A percentile compares a stretch with the other conserved stretches of the same genome.
Conservation (phyloP, 2,329 filamentous ascomycete genomes). For the Paecilomyces dactylethromorphus region DNA sequence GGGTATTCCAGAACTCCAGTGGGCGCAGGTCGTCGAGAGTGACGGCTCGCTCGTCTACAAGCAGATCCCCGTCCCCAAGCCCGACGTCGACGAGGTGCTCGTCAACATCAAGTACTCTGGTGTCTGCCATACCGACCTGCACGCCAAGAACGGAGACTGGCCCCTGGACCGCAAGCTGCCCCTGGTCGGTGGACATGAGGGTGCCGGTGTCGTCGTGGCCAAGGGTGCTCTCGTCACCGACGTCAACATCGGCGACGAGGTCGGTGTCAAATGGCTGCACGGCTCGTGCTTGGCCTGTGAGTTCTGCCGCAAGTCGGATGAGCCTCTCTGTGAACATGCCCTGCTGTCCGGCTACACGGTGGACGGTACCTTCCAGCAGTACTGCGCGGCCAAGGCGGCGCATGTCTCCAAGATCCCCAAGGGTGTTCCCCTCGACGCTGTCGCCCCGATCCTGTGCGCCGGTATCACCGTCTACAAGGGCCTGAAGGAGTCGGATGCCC, state of each 20-base stretch:
- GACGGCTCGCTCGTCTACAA: constrained; percentile 57
- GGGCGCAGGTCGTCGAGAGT: constrained; percentile 84
- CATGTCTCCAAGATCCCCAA: constrained; percentile 79
- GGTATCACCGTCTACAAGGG: constrained; percentile 88
- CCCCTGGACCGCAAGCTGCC: constrained; percentile 75
- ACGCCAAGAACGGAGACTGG: constrained; percentile 85
- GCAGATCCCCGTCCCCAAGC: constrained; percentile 68
- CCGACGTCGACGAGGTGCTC: constrained; percentile 83
- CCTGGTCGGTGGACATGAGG: constrained; percentile 73
- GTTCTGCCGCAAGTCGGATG: constrained; percentile 75
- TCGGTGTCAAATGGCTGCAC: constrained; percentile 88
- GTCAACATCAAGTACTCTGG: constrained; percentile 86
- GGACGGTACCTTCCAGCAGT: constrained; percentile 90
- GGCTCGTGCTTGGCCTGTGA: constrained; percentile 75
- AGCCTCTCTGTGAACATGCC: constrained; percentile 72
- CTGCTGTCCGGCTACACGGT: constrained; percentile 84
- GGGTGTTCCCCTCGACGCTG: constrained; percentile 65
- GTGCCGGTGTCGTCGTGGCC: constrained; percentile 77
- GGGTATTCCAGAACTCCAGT: constrained; percentile 72
- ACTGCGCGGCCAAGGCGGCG: constrained; percentile 76
- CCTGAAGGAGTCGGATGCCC: constrained; percentile 71
- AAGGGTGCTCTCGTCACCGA: constrained; percentile 70
- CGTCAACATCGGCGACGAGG: constrained; percentile 74
- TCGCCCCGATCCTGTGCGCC: constrained; percentile 76
- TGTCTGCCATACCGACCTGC: constrained; percentile 82